Evolutionary conservation across 805 yeast genomes (phyloP).

Genomic region (Saturnispora dispora): DNA sequence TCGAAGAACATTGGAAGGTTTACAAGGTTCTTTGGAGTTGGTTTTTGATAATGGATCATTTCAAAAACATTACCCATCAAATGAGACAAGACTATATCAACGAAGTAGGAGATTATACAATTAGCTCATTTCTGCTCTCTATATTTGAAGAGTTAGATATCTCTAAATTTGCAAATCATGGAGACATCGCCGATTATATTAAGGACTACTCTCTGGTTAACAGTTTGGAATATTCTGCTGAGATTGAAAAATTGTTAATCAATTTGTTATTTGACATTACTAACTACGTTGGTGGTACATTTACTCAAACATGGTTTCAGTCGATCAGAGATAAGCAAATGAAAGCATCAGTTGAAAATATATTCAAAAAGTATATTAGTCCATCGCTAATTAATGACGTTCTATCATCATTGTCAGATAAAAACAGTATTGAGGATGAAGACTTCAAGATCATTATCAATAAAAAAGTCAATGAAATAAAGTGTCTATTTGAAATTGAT

Average conservation of each 20-base stretch:
- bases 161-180: conserved; percentile 16
- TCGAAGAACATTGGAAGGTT: conserved; percentile 29
- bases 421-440: conserved; percentile 27
- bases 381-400: conserved; percentile 54
- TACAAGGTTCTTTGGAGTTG: conserved; percentile 56
- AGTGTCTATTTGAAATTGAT: conserved; percentile 67
- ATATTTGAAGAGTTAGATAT: conserved; percentile 42
- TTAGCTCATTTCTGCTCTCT: conserved; percentile 43
- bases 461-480: conserved; percentile 55
- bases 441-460: conserved; percentile 55
- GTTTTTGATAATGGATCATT: conserved; percentile 52
- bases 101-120: conserved; percentile 44
- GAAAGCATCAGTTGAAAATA: conserved; percentile 51
- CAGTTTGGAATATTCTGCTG: conserved; percentile 19
- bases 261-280: conserved; percentile 45
- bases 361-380: conserved; percentile 53
- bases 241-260: conserved; percentile 33
- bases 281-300: conserved; percentile 48
- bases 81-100: conserved; percentile 52
- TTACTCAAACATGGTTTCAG: conserved; percentile 60
- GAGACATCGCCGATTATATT: conserved; percentile 20
- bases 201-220: conserved; percentile 19
- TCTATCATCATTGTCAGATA: conserved; percentile 29
- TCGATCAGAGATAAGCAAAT: conserved; percentile 59
- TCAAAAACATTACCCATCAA: conserved; percentile 54